Evolutionary conservation across 306 rosid species (phyloP).

Genomic region (Acacia confusa): DNA sequence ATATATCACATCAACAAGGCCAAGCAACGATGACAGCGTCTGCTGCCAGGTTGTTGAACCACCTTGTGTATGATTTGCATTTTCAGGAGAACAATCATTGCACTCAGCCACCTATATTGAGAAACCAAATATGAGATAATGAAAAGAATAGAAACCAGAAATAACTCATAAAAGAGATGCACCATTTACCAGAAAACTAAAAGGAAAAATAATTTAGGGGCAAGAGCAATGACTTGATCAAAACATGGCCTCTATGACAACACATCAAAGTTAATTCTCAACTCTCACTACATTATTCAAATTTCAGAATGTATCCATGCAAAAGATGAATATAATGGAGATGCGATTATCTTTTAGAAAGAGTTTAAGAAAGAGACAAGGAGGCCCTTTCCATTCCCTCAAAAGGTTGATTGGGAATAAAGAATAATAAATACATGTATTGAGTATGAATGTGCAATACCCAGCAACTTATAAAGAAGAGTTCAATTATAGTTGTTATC

Average conservation of each 20-base stretch:
- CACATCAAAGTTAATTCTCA: neutral
- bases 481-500: neutral
- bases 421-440: no score
- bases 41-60: conserved; percentile 19
- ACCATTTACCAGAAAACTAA: neutral
- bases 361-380: neutral
- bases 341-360: neutral
- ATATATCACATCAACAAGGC: conserved; percentile 55
- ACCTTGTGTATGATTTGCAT: conserved; percentile 25
- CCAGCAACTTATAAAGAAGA: neutral
- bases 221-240: neutral
- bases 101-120: conserved; percentile 40
- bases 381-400: no score
- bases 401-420: no score
- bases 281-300: neutral
- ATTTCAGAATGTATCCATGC: neutral
- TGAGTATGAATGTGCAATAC: neutral
- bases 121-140: conserved; percentile 18
- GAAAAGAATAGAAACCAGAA: neutral
- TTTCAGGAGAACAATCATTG: conserved; percentile 29
- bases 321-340: neutral
- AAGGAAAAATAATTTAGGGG: neutral
- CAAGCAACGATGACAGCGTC: conserved; percentile 38
- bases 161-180: neutral
- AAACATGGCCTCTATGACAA: neutral